A percentile compares a stretch with the other conserved stretches of the same genome.
Evolutionary conservation across 805 yeast species (phyloP).

Genomic region (Candida hungchunana): DNA sequence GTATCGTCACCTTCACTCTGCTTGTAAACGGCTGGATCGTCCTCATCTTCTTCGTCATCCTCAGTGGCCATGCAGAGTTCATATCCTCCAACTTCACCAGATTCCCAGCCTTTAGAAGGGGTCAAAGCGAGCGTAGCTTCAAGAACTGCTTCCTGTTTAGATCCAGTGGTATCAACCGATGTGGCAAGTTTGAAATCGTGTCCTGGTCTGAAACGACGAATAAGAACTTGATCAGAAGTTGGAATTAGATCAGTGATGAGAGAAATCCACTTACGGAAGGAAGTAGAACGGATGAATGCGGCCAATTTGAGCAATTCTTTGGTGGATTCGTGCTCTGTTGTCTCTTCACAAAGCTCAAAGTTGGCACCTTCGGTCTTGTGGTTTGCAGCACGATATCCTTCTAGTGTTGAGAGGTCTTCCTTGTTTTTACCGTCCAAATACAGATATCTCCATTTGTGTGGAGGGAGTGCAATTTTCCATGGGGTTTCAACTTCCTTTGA

Average conservation of each 20-base stretch:
- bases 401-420: slow-evolving; percentile 27
- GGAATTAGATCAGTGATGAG: slow-evolving; percentile 58
- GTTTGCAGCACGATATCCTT: slow-evolving; percentile 31
- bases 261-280: slow-evolving; percentile 68
- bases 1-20: slow-evolving; percentile 62
- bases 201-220: slow-evolving; percentile 92
- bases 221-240: slow-evolving; percentile 60
- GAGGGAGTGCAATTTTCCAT: slow-evolving; percentile 91
- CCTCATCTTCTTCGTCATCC: slow-evolving; percentile 47
- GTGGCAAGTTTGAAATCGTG: slow-evolving; percentile 92
- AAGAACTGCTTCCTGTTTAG: slow-evolving; percentile 38
- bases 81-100: slow-evolving; percentile 92
- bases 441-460: slow-evolving; percentile 85
- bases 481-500: slow-evolving; percentile 58
- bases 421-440: slow-evolving; percentile 66
- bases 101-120: slow-evolving; percentile 78
- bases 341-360: slow-evolving; percentile 35
- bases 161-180: slow-evolving; percentile 30
- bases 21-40: slow-evolving; percentile 77
- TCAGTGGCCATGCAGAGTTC: slow-evolving; percentile 76
- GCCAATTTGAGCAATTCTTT: slow-evolving; percentile 49
- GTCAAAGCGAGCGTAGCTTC: slow-evolving; percentile 84
- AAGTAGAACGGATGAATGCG: slow-evolving; percentile 50
- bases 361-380: slow-evolving; percentile 52
- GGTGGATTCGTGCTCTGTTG: slow-evolving; percentile 28